These are phyloP conservation scores for Coniferiporia weirii DNA, from an alignment of 1,284 basidiomycete genomes.

Conservation along the genomic window DNA sequence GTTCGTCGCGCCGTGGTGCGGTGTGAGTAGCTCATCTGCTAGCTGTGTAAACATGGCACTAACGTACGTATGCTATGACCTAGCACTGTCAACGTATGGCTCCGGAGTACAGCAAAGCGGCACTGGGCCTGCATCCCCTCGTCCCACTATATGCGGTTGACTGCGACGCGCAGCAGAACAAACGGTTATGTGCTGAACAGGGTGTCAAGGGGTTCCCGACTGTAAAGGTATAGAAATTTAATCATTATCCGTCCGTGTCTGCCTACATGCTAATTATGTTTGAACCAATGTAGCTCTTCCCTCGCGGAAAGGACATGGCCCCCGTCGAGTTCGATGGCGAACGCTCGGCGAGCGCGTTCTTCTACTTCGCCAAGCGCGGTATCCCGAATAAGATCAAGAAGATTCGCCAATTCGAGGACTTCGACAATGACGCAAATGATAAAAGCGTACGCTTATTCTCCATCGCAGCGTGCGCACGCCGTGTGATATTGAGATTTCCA, in stretches of 20 bases:
- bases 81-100: slow-evolving; percentile 85
- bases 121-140: slow-evolving; percentile 72
- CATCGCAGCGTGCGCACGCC: too few species aligned
- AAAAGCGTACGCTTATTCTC: slow-evolving; percentile 40
- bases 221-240: slow-evolving; percentile 54
- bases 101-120: slow-evolving; percentile 83
- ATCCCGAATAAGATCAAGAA: slow-evolving; percentile 68
- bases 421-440: slow-evolving; percentile 49
- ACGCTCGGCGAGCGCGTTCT: slow-evolving; percentile 68
- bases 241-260: slow-evolving; percentile 2
- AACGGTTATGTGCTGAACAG: slow-evolving; percentile 76
- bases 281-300: slow-evolving; percentile 53
- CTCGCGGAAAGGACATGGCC: slow-evolving; percentile 59
- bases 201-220: slow-evolving; percentile 93
- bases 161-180: slow-evolving; percentile 84
- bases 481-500: too few species aligned
- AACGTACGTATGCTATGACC: neutral
- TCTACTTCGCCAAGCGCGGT: slow-evolving; percentile 70
- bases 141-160: slow-evolving; percentile 89
- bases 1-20: slow-evolving; percentile 88
- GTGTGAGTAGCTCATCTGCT: slow-evolving; percentile 43
- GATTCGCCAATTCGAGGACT: slow-evolving; percentile 53
- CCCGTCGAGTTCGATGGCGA: slow-evolving; percentile 72
- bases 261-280: neutral
- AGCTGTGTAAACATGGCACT: neutral